Evolutionary conservation across 2,329 filamentous ascomycete species (phyloP).

Genomic region (Stemphylium beticola): DNA sequence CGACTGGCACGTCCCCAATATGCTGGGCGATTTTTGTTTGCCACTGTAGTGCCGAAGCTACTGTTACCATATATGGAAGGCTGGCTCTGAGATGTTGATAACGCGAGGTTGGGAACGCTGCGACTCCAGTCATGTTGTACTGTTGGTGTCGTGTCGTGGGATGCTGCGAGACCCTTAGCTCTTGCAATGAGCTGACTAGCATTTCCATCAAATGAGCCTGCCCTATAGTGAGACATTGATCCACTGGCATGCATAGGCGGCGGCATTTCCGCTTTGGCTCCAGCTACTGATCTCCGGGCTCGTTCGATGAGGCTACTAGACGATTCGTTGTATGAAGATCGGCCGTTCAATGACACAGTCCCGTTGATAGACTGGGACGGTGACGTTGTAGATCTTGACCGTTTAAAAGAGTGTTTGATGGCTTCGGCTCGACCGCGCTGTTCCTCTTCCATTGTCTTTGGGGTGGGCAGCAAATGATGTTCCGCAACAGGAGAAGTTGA

Average conservation of each 20-base stretch:
- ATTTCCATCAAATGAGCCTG: constrained; percentile 9
- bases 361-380: constrained; percentile 15
- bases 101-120: constrained; percentile 33
- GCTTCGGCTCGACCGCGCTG: constrained; percentile 32
- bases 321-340: constrained; percentile 12
- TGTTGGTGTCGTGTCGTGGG: constrained; percentile 8
- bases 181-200: constrained; percentile 26
- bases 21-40: constrained; percentile 29
- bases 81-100: constrained; percentile 18
- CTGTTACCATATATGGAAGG: constrained; percentile 22
- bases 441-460: constrained; percentile 25
- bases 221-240: constrained; percentile 12
- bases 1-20: constrained; percentile 41
- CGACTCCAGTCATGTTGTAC: constrained; percentile 33
- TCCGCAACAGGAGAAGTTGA: constrained; percentile 14
- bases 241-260: constrained; percentile 4
- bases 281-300: constrained; percentile 16
- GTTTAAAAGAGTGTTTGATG: constrained; percentile 21
- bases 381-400: constrained; percentile 17
- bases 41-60: constrained; percentile 17
- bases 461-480: constrained; percentile 1
- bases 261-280: constrained; percentile 4
- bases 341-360: constrained; percentile 11
- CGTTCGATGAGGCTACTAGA: constrained; percentile 18
- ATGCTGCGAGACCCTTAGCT: constrained; percentile 21